A percentile compares a stretch with the other conserved stretches of the same genome.
phyloP scores from a whole-genome alignment of 345 rosid species.

The Cochlearia excelsa region DNA sequence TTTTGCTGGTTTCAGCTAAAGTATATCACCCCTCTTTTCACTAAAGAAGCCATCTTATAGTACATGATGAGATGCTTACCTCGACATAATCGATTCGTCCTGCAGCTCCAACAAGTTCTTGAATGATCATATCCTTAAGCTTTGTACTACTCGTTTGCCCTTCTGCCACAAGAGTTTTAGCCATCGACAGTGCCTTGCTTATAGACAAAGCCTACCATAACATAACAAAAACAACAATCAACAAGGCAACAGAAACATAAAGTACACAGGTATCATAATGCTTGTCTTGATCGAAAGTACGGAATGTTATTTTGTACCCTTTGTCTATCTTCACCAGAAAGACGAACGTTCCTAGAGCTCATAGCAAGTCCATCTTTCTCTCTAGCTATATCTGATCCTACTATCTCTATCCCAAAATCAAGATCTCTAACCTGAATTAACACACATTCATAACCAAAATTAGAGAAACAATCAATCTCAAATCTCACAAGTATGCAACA shows the following conservation, averaged over 20 bases:
- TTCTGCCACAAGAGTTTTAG: constrained; percentile 48
- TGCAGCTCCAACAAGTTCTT: constrained; percentile 52
- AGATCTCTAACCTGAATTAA: constrained; percentile 71
- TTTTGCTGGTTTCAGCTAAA: background rate
- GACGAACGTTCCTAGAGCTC: constrained; percentile 87
- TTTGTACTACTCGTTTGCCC: constrained; percentile 44
- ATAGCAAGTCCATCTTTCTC: constrained; percentile 77
- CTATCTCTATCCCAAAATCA: constrained; percentile 64
- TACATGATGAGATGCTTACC: constrained; percentile 41
- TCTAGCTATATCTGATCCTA: constrained; percentile 69
- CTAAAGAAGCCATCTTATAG: background rate
- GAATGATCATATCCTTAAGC: constrained; percentile 47
- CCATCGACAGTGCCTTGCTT: constrained; percentile 53
- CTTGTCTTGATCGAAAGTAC: background rate
- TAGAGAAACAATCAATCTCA: background rate
- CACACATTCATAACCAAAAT: background rate
- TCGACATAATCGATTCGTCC: constrained; percentile 86
- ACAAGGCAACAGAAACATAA: background rate
- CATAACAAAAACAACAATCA: constrained; percentile 8
- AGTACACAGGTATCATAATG: background rate
- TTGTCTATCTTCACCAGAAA: constrained; percentile 59
- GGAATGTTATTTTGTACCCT: constrained; percentile 40
- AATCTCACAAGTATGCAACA: background rate
- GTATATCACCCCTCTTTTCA: background rate
- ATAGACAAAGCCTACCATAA: constrained; percentile 75